These are phyloP conservation scores for Fusarium robinianum DNA, from an alignment of 2,329 filamentous ascomycete genomes.

Conservation along the genomic window DNA sequence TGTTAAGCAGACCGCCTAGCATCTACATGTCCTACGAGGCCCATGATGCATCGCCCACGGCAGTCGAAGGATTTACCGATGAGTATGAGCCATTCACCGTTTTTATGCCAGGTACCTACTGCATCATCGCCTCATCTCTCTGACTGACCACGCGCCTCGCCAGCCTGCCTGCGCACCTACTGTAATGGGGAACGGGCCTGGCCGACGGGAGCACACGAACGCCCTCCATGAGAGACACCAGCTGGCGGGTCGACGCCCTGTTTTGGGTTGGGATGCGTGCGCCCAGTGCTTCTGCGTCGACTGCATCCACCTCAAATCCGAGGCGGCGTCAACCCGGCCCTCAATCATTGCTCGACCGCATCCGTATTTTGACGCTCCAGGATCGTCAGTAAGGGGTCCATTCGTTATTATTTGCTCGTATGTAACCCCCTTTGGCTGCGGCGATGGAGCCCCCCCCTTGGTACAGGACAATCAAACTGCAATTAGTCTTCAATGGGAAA, in stretches of 20 bases:
- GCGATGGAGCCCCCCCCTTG: too few relatives aligned
- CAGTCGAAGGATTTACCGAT: background rate
- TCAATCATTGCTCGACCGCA: conserved; percentile 13
- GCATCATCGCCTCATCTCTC: conserved; percentile 7
- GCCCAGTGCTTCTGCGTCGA: conserved; percentile 21
- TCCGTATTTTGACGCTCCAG: conserved; percentile 5
- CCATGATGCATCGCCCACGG: too few relatives aligned
- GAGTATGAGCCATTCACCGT: background rate
- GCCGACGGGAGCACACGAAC: conserved; percentile 12
- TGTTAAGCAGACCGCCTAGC: conserved; percentile 13
- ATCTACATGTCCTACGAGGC: background rate
- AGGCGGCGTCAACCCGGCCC: conserved; percentile 18
- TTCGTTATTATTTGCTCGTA: background rate
- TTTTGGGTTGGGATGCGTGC: conserved; percentile 17
- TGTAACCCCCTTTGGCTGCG: background rate
- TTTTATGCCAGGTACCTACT: too few relatives aligned
- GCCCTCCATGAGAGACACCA: conserved; percentile 12
- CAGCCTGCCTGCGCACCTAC: conserved; percentile 7
- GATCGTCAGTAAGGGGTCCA: background rate
- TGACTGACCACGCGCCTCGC: conserved; percentile 3
- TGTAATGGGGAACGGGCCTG: conserved; percentile 17
- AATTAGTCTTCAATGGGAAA: too few relatives aligned
- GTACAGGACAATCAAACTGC: too few relatives aligned
- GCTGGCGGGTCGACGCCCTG: conserved; percentile 9
- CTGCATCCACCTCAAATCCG: too few relatives aligned